phyloP scores from a whole-genome alignment of 495 filamentous ascomycete genomes.

The Cercophora newfieldiana region DNA sequence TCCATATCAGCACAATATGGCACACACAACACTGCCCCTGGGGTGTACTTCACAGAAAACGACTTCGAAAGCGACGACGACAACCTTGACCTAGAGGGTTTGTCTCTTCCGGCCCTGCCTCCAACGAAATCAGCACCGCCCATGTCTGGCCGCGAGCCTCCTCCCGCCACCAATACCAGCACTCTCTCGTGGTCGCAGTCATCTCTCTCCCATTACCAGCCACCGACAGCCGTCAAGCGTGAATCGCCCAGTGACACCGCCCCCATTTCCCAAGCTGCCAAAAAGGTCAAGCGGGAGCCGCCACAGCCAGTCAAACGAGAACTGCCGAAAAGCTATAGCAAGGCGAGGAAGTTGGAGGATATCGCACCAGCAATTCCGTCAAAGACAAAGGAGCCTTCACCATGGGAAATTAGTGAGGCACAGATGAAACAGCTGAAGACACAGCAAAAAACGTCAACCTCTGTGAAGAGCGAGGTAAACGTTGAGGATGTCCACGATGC shows the following conservation, averaged over 20 bases:
- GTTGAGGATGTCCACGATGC: conserved; percentile 35
- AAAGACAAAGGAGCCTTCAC: conserved; percentile 33
- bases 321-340: too few relatives aligned
- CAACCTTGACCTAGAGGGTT: conserved; percentile 58
- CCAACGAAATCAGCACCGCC: conserved; percentile 5
- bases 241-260: conserved; percentile 29
- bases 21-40: conserved; percentile 8
- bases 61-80: conserved; percentile 73
- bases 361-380: conserved; percentile 30
- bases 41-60: conserved; percentile 57
- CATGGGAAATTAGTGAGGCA: conserved; percentile 85
- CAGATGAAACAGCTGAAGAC: conserved; percentile 75
- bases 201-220: conserved; percentile 33
- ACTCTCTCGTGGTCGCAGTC: conserved; percentile 35
- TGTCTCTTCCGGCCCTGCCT: conserved; percentile 42
- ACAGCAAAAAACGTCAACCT: conserved; percentile 45
- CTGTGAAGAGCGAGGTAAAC: conserved; percentile 29
- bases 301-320: conserved; percentile 9
- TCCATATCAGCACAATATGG: background rate
- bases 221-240: conserved; percentile 33
- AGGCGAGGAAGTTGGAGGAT: background rate
- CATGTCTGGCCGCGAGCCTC: conserved; percentile 1
- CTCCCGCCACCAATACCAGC: conserved; percentile 18
- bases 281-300: conserved; percentile 19
- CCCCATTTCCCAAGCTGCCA: conserved; percentile 28